Conservation (phyloP, 1,284 basidiomycete species). For the Trametes polyzona region DNA sequence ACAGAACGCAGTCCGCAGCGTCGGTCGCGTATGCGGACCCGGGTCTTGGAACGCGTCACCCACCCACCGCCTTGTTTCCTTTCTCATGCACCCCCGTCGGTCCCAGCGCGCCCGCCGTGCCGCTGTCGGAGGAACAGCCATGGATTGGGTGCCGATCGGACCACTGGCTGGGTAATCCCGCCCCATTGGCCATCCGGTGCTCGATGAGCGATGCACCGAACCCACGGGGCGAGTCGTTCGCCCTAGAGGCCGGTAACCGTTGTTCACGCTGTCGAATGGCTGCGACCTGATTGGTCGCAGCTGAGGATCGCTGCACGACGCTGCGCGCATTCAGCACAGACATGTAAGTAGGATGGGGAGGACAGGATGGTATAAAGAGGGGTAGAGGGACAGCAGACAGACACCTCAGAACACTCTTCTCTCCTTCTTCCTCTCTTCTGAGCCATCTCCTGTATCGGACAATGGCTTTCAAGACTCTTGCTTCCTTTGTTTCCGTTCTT, state of each 20-base stretch:
- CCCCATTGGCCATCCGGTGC: neutral
- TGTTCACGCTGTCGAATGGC: slow-evolving; percentile 3
- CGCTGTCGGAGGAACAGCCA: neutral
- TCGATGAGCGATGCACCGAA: neutral
- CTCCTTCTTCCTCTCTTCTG: neutral
- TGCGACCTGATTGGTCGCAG: slow-evolving; percentile 11
- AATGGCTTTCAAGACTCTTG: slow-evolving; percentile 17
- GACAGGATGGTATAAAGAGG: slow-evolving; percentile 7
- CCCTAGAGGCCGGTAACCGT: neutral
- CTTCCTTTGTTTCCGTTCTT: slow-evolving; percentile 12
- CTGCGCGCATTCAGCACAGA: neutral
- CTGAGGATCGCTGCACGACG: neutral
- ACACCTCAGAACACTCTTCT: slow-evolving; percentile 10
- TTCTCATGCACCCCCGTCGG: slow-evolving; percentile 6
- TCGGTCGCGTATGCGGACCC: neutral
- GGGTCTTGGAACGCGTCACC: neutral
- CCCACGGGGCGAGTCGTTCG: neutral
- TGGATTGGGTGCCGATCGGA: neutral
- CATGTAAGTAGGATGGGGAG: neutral
- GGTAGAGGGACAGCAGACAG: neutral
- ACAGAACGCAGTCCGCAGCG: neutral
- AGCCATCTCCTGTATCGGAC: neutral
- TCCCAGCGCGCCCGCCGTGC: neutral
- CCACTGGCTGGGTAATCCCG: neutral
- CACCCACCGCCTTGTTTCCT: slow-evolving; percentile 9